Conservation (phyloP, 805 yeast species). For the Kuraishia piskuri region DNA sequence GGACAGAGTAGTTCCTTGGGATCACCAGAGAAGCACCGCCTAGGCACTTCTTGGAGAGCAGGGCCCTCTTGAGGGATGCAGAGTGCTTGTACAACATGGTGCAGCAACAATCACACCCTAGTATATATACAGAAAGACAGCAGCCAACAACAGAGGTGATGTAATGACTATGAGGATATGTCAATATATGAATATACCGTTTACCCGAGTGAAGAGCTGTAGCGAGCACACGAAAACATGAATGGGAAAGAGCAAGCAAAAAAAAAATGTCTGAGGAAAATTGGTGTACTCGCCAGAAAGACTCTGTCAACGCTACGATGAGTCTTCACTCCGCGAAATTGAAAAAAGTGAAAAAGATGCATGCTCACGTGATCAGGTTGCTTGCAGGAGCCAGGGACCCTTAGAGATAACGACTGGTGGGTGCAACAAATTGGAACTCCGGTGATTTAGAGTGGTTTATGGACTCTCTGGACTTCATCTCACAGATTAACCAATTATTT, state of each 20-base stretch:
- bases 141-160: neutral
- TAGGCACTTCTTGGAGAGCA: constrained; percentile 1
- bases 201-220: neutral
- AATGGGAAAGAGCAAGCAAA: neutral
- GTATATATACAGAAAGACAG: neutral
- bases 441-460: too few species aligned
- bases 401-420: neutral
- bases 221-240: neutral
- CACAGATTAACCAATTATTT: neutral
- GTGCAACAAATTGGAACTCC: too few species aligned
- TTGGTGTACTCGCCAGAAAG: neutral
- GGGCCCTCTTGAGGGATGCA: constrained; percentile 2
- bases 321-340: neutral
- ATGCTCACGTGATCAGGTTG: neutral
- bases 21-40: neutral
- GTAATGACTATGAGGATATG: neutral
- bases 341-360: neutral
- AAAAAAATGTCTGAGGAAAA: neutral
- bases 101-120: neutral
- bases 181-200: neutral
- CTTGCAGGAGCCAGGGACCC: neutral
- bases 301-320: neutral
- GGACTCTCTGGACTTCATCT: too few species aligned
- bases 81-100: constrained; percentile 8
- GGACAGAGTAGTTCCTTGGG: neutral